phyloP scores from a whole-genome alignment of 805 yeast genomes.

The Myxozyma kluyveri region DNA sequence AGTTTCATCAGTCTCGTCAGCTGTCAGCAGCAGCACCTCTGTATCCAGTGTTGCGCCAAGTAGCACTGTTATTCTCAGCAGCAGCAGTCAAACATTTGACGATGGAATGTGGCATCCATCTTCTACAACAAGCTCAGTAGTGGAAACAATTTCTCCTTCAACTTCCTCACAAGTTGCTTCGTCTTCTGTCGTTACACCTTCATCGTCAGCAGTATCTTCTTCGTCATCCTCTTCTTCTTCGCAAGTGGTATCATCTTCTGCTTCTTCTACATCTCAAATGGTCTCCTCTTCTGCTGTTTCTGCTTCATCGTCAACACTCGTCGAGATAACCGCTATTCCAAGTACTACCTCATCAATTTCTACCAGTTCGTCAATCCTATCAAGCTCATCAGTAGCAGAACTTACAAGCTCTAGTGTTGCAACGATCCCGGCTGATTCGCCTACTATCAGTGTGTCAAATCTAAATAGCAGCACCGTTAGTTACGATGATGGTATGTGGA shows the following conservation, averaged over 20 bases:
- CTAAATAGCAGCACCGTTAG: no score
- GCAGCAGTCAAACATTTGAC: no score
- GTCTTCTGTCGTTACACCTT: conserved; percentile 2
- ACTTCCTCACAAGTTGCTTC: neutral
- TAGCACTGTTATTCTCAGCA: no score
- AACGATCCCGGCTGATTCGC: no score
- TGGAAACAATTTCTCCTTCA: neutral
- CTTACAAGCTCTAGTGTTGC: no score
- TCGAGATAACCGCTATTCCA: no score
- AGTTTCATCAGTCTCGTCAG: neutral
- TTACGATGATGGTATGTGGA: no score
- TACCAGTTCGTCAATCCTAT: neutral
- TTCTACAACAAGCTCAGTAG: neutral
- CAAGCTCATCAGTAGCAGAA: no score
- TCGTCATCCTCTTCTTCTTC: neutral
- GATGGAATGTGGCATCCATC: conserved; percentile 12
- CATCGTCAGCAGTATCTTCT: conserved; percentile 1
- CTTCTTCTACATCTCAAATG: neutral
- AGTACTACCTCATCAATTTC: neutral
- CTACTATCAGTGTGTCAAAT: no score
- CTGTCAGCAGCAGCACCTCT: neutral
- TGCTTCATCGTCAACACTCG: no score
- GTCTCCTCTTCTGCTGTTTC: no score
- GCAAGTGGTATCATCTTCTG: neutral
- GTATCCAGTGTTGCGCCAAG: conserved; percentile 25